phyloP scores from a whole-genome alignment of 768 basidiomycete genomes.

The Strobilomyces confusus region DNA sequence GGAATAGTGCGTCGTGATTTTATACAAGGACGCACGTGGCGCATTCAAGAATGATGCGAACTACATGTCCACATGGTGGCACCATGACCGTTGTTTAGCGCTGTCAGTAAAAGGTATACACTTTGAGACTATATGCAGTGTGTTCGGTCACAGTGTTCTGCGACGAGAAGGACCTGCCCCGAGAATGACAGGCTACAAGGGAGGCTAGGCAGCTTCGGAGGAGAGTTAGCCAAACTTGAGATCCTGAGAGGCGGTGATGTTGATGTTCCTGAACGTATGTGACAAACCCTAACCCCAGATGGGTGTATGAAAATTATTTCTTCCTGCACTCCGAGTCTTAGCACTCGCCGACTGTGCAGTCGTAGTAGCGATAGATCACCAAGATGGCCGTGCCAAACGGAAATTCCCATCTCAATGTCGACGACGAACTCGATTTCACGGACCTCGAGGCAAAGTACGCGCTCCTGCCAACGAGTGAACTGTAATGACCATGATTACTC shows the following conservation, averaged over 20 bases:
- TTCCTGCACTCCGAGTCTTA: neutral
- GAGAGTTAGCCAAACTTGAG: conserved; percentile 9
- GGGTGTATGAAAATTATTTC: neutral
- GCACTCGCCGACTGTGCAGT: neutral
- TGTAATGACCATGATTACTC: conserved; percentile 6
- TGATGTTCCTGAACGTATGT: no score
- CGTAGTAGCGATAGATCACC: conserved; percentile 3
- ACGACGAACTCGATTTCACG: conserved; percentile 77
- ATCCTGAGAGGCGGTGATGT: no score
- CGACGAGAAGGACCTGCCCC: neutral
- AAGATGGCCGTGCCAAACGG: conserved; percentile 46
- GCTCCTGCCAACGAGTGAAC: neutral
- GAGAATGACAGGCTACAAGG: neutral
- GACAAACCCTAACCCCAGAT: conserved; percentile 5
- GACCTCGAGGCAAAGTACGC: conserved; percentile 85
- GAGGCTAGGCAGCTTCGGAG: neutral
- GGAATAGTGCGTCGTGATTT: conserved; percentile 5
- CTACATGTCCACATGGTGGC: neutral
- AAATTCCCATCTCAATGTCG: conserved; percentile 32
- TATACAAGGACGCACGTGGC: conserved; percentile 28
- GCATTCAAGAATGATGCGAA: neutral
- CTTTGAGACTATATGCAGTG: neutral
- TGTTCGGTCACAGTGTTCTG: neutral
- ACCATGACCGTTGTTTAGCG: neutral
- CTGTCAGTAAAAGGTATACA: conserved; percentile 8